Evolutionary conservation across 148 eudicot species (phyloP).

Genomic region (Mesembryanthemum crystallinum): DNA sequence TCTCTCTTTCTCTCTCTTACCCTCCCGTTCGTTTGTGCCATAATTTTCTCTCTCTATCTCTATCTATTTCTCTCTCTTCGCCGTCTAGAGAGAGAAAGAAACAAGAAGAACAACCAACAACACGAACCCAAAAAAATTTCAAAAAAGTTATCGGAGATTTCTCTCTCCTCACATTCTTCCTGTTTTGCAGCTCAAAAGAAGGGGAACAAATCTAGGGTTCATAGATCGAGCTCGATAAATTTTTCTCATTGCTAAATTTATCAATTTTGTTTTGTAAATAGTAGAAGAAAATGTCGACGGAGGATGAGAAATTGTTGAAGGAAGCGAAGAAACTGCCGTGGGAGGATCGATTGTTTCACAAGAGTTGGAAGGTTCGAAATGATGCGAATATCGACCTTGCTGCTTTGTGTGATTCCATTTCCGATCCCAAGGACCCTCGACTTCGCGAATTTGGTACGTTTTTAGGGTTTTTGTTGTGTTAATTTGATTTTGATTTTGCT

Average conservation of each 20-base stretch:
- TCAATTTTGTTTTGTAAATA: neutral
- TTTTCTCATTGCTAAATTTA: neutral
- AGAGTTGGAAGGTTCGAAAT: constrained; percentile 96
- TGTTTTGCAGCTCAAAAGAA: neutral
- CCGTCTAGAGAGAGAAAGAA: neutral
- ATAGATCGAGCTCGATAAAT: constrained; percentile 10
- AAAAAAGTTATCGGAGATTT: neutral
- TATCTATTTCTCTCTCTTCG: neutral
- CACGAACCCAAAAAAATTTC: neutral
- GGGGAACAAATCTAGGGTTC: neutral
- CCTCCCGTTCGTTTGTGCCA: neutral
- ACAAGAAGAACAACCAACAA: neutral
- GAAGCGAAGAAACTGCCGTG: constrained; percentile 98
- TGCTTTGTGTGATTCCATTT: constrained; percentile 57
- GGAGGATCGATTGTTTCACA: constrained; percentile 92
- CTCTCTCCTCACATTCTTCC: constrained; percentile 13
- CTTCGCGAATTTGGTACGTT: constrained; percentile 85
- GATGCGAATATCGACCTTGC: constrained; percentile 95
- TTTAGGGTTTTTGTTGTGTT: neutral
- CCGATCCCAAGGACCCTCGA: constrained; percentile 92
- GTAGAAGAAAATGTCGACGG: constrained; percentile 55
- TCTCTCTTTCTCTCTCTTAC: neutral
- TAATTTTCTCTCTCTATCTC: neutral
- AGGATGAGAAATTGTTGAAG: constrained; percentile 94
- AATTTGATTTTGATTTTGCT: constrained; percentile 15